Evolutionary conservation across 2,329 filamentous ascomycete species (phyloP).

Genomic region (Thielaviopsis euricoi): DNA sequence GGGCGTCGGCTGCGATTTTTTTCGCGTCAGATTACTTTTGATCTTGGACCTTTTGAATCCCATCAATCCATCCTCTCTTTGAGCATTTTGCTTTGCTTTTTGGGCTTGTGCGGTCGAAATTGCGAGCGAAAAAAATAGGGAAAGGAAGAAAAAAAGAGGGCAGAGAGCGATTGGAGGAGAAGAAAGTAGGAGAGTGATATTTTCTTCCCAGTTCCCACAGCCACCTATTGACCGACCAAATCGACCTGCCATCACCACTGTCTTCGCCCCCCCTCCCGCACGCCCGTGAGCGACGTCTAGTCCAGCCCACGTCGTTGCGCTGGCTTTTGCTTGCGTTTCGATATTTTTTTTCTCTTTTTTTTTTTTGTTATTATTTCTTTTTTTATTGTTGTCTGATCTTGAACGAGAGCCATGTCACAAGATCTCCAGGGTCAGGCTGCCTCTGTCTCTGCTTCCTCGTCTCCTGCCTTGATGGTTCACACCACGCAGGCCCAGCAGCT

Average conservation of each 20-base stretch:
- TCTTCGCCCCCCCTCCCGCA: background rate
- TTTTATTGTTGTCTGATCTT: background rate
- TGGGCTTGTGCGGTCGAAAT: constrained; percentile 5
- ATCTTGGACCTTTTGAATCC: constrained; percentile 2
- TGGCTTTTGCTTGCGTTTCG: constrained; percentile 1
- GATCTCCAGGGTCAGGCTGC: background rate
- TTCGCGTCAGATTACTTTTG: constrained; percentile 11
- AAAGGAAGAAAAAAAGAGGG: background rate
- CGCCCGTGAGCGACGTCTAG: background rate
- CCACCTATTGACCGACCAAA: background rate
- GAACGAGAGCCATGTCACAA: background rate
- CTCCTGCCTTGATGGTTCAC: background rate
- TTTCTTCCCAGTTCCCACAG: constrained; percentile 1
- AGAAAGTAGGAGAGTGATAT: constrained; percentile 5
- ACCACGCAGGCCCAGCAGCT: background rate
- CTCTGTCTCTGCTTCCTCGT: background rate
- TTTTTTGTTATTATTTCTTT: background rate
- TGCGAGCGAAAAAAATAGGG: constrained; percentile 3
- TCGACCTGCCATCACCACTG: background rate
- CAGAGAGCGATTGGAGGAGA: background rate
- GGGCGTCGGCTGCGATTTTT: constrained; percentile 4
- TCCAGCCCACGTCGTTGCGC: background rate
- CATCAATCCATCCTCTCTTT: background rate
- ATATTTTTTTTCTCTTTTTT: background rate
- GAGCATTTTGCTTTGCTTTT: background rate